phyloP scores from a whole-genome alignment of 306 rosid species.

The Citrullus mucosospermus region DNA sequence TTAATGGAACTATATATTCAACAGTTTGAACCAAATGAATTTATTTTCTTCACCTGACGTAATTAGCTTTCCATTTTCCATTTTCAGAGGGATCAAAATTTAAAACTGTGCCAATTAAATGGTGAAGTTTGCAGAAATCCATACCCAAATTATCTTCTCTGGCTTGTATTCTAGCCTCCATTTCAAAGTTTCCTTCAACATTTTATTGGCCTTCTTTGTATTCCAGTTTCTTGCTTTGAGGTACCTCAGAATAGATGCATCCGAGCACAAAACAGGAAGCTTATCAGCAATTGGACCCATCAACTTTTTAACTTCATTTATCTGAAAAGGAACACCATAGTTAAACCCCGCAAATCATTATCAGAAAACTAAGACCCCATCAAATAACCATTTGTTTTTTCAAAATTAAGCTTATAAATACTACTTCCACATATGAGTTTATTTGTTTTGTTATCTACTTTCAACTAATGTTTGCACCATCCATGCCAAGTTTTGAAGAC shows the following conservation, averaged over 20 bases:
- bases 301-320: conserved; percentile 42
- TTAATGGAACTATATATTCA: neutral
- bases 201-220: conserved; percentile 47
- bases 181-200: conserved; percentile 48
- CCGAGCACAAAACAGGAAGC: conserved; percentile 38
- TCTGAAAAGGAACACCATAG: conserved; percentile 15
- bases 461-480: neutral
- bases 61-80: neutral
- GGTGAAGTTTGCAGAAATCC: conserved; percentile 1
- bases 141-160: conserved; percentile 59
- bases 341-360: neutral
- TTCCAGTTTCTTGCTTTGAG: conserved; percentile 60
- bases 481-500: too few species aligned
- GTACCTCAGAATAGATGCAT: conserved; percentile 48
- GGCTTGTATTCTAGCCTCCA: conserved; percentile 76
- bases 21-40: neutral
- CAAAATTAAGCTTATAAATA: neutral
- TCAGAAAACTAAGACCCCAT: neutral
- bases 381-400: neutral
- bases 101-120: neutral
- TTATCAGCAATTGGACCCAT: conserved; percentile 51
- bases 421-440: neutral
- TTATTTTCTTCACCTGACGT: neutral
- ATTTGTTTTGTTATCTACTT: neutral
- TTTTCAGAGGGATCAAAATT: neutral